phyloP scores from a whole-genome alignment of 1,284 basidiomycete genomes.

The Ceraceosorus guamensis region DNA sequence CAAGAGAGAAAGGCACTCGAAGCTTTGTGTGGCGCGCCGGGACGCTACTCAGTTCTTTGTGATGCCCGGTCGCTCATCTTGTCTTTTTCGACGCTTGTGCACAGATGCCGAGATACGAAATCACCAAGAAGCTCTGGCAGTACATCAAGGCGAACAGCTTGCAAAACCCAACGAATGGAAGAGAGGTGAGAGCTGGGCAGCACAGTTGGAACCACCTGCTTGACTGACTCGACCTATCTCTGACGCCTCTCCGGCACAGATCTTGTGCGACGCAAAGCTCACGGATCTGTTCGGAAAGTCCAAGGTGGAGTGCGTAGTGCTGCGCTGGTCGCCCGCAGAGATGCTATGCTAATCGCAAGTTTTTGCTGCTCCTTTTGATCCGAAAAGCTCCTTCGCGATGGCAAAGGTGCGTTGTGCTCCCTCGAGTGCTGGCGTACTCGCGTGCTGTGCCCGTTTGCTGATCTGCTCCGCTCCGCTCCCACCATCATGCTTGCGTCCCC shows the following conservation, averaged over 20 bases:
- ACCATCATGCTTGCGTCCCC: no score
- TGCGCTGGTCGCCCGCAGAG: neutral
- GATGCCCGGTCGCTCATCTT: neutral
- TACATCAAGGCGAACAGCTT: constrained; percentile 71
- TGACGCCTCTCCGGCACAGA: neutral
- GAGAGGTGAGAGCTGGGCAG: constrained; percentile 30
- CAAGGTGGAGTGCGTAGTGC: neutral
- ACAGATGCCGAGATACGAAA: constrained; percentile 70
- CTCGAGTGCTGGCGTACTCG: no score
- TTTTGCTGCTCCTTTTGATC: neutral
- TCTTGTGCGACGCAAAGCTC: neutral
- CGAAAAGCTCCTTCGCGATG: neutral
- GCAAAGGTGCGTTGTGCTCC: neutral
- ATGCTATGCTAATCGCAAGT: neutral
- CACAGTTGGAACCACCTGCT: neutral
- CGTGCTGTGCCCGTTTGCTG: no score
- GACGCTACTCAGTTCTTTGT: neutral
- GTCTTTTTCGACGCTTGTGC: constrained; percentile 18
- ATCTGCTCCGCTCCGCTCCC: no score
- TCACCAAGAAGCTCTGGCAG: constrained; percentile 76
- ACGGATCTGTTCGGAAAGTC: neutral
- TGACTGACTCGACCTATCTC: neutral
- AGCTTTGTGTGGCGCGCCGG: neutral
- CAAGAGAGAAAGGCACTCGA: neutral
- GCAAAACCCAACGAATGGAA: constrained; percentile 71